Base-by-base conservation (phyloP, 2,329 filamentous ascomycete genomes). In the Westerdykella sp. region DNA sequence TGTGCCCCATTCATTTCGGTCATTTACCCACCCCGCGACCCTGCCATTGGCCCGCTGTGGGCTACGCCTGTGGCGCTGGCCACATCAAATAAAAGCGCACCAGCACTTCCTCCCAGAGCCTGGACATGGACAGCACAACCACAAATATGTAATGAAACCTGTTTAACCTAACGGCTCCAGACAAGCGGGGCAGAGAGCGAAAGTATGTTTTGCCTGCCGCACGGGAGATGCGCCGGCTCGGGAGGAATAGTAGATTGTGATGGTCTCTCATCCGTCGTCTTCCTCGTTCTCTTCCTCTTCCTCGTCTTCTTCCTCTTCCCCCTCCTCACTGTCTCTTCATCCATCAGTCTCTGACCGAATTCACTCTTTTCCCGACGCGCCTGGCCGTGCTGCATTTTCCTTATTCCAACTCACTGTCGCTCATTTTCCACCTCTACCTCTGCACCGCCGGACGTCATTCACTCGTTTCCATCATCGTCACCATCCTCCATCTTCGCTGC, bases 371-470 rank as follows among this genome's bases (percentile, higher is more conserved):
- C 32, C 3, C 15, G n/a, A 35, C 32, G 32, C 32, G 32, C 16
- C 32, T 35, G 32, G 32, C 7, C 32, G 25, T 28, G 32, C 32
- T 35, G 32, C 32, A n/a, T 13, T 7, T 35, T 35, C 10, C 16
- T 35, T 12, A 9, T 10, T 28, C 16, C 32, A 35, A 14, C 32
- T 35, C n/a, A 7, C 43, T 41, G 37, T 48, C 45, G 35, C 36
- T 54, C 43, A 18, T 46, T 54, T 21, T 40, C 18, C 34, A 40
- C 15, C 14, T 28, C 31, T 40, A 40, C 15, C 14, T 28, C 31
- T 40, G n/a, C 16, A 14, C 16, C 32, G 32, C 32, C 32, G 32
- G 32, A 12, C 32, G 32, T 35, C 32, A 14, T 10, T 35, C 32
- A 15, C 32, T 18, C n/a, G 9, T 15, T 35, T 15, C 32, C n/a